Evolutionary conservation across 1,284 basidiomycete genomes (phyloP), one percentile per base, ranked within the genome.

Genomic region (Ustilago cynodontis): DNA sequence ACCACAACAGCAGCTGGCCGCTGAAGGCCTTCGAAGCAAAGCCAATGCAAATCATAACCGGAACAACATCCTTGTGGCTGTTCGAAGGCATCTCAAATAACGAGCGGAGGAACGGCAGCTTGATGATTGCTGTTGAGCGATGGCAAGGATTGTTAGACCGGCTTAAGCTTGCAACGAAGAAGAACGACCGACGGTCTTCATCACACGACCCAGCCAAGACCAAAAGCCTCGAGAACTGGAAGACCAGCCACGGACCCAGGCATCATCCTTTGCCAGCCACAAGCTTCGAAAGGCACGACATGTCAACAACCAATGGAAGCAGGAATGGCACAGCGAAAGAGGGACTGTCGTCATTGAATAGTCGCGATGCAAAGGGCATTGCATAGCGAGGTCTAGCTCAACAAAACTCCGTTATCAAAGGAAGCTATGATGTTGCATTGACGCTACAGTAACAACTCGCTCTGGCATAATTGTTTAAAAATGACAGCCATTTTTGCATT

Each of bases 311-410:
- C n/a, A 47, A 20, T 22, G 1, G 43, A 47, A 9, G 43, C 43
- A 26, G 20, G 13, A 14, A 9, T 22, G 43, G 47, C 24, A 49
- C 16, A 9, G 3, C 5, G 24, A 16, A 43, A 49, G 47, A 10
- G 24, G 14, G 20, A 39, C 47, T 69, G 56, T 55, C 63, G 63
- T 71, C 69, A 71, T 71, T 50, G 51, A 58, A 49, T 22, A 13
- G 22, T 24, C 14, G 47, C n/a, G n/a, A 11, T n/a, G 20, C 41
- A 28, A 22, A 8, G n/a, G 6, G 10, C 22, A 11, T 7, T 22
- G 47, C 26, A 11, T 49, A 28, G 47, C 24, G 47, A 49, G 14
- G 26, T 24, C 16, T 24, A 28, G 47, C 24, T 49, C 6, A 9
- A 24, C 35, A 26, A 49, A 49, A 49, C 47, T 26, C 26, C 47